Percentiles rank a stretch among this genome's conserved stretches.
phyloP scores from a whole-genome alignment of 257 asterid genomes.

The Fraxinus cuspidata region DNA sequence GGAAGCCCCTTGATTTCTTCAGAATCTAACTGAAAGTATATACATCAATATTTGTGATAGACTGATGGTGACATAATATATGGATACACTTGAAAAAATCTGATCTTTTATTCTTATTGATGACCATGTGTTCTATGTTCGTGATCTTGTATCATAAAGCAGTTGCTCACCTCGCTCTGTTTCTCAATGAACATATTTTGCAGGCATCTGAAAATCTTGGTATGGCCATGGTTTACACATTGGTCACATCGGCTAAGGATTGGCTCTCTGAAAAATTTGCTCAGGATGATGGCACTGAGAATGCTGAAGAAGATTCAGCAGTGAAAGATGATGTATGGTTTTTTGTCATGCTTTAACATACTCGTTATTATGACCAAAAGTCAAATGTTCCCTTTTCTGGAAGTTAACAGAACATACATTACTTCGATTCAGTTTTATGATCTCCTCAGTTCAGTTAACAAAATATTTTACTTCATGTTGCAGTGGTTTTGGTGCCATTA shows the following conservation, averaged over 20 bases:
- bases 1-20: background rate
- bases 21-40: background rate
- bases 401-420: slow-evolving; percentile 2
- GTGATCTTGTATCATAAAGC: slow-evolving; percentile 7
- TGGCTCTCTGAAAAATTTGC: slow-evolving; percentile 93
- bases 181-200: slow-evolving; percentile 25
- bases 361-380: background rate
- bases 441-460: background rate
- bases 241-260: slow-evolving; percentile 89
- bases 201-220: slow-evolving; percentile 94
- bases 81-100: background rate
- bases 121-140: slow-evolving; percentile 18
- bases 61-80: background rate
- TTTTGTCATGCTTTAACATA: slow-evolving; percentile 11
- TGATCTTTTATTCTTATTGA: background rate
- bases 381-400: background rate
- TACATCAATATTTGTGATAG: background rate
- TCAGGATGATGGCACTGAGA: slow-evolving; percentile 56
- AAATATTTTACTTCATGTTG: background rate
- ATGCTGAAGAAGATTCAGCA: slow-evolving; percentile 54
- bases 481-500: slow-evolving; percentile 2
- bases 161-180: slow-evolving; percentile 3
- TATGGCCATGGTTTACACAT: slow-evolving; percentile 94
- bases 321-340: slow-evolving; percentile 76
- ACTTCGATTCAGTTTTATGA: background rate